Evolutionary conservation across 805 yeast species (phyloP).

Genomic region (Wickerhamomyces silvicola): DNA sequence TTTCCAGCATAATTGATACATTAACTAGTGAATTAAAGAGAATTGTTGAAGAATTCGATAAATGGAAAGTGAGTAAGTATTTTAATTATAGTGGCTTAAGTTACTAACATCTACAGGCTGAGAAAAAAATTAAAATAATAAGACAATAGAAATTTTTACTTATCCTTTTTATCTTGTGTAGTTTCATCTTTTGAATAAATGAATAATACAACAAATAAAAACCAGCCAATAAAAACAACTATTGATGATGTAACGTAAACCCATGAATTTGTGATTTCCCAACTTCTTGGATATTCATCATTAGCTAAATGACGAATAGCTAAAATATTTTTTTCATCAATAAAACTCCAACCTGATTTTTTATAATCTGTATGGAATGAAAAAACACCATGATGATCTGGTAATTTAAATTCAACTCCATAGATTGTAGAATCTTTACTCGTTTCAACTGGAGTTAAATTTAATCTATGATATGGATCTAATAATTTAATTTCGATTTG

Average conservation of each 20-base stretch:
- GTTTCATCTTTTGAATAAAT: conserved; percentile 19
- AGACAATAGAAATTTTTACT: conserved; percentile 10
- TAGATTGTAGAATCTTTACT: conserved; percentile 37
- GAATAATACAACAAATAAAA: conserved; percentile 66
- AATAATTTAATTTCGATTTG: conserved; percentile 86
- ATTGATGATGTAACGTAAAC: conserved; percentile 71
- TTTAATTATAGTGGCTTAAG: too few relatives aligned
- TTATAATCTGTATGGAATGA: conserved; percentile 75
- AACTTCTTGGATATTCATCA: conserved; percentile 89
- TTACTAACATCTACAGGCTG: conserved; percentile 8
- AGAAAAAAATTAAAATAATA: conserved; percentile 12
- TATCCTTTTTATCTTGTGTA: conserved; percentile 16
- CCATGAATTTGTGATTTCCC: conserved; percentile 92
- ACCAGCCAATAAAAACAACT: conserved; percentile 70
- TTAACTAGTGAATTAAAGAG: conserved; percentile 28
- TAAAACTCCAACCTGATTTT: conserved; percentile 65
- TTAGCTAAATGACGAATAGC: conserved; percentile 92
- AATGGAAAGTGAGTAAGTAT: too few relatives aligned
- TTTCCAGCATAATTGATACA: conserved; percentile 28
- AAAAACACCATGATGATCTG: conserved; percentile 97
- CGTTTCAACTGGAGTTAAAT: conserved; percentile 37
- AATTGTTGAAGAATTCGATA: conserved; percentile 32
- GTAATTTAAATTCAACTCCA: conserved; percentile 55
- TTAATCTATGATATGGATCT: conserved; percentile 90
- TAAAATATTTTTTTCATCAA: conserved; percentile 60